phyloP scores from a whole-genome alignment of 164 flowering plant genomes.

The Tinospora cordifolia region DNA sequence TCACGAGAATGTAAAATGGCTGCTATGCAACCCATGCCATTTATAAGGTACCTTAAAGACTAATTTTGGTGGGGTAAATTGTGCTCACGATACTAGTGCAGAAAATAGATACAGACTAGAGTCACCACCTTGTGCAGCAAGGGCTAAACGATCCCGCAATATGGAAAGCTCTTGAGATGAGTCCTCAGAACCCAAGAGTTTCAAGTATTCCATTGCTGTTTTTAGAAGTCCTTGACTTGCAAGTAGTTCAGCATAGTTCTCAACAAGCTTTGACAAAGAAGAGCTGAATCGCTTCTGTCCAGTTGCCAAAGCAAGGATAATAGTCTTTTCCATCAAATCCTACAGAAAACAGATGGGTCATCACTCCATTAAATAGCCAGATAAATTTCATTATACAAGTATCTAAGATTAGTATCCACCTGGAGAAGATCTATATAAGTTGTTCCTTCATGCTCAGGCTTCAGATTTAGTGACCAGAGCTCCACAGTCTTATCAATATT shows the following conservation, averaged over 20 bases:
- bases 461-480: constrained; percentile 73
- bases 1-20: no score
- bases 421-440: constrained; percentile 85
- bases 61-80: no score
- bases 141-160: constrained; percentile 69
- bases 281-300: constrained; percentile 82
- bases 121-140: constrained; percentile 54
- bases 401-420: constrained; percentile 29
- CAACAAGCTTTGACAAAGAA: constrained; percentile 75
- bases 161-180: constrained; percentile 77
- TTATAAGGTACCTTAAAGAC: no score
- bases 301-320: constrained; percentile 81
- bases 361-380: background rate
- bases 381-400: background rate
- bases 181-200: constrained; percentile 73
- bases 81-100: background rate
- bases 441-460: constrained; percentile 52
- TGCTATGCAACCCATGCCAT: no score
- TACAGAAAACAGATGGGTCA: constrained; percentile 13
- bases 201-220: constrained; percentile 86
- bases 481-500: constrained; percentile 89
- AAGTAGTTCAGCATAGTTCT: constrained; percentile 90
- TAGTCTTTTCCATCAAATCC: constrained; percentile 98
- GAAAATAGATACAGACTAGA: background rate
- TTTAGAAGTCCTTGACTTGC: constrained; percentile 88